Evolutionary conservation across 306 rosid species (phyloP), one percentile per base, ranked within the genome.

Genomic region (Casuarina glauca): DNA sequence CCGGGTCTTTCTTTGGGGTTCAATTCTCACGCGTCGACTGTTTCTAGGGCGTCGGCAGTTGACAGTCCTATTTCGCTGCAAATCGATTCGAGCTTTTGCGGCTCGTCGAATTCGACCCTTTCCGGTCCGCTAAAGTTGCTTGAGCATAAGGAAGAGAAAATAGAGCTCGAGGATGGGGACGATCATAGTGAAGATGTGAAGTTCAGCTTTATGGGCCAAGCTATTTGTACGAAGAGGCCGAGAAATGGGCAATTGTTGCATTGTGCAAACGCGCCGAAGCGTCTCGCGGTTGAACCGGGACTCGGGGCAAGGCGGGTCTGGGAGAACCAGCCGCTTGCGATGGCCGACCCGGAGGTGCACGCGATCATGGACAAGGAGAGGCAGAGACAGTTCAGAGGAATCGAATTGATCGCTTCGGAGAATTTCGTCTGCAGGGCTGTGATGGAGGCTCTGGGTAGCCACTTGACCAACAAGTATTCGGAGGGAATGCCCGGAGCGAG

Each of bases 381-480:
- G 83, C 71, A 42, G 58, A 90, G 98, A 61, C 97, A 91, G 80
- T 84, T 78, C 62, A 82, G 38, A 58, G 97, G 97, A 1, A 94
- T 93, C 11, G 98, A 94, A 57, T 77, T 94, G 76, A 89, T 94
- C 13, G 98, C 98, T 17, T 91, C 96, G 10, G 98, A 90, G 86
- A 93, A 90, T 66, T 91, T 86, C 70, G 97, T 93, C 51, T 91
- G 98, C 43, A 89, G 80, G 70, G 93, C 98, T 61, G 97, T 93
- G 67, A 90, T 88, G 98, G 97, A 93, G 81, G 97, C 96, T 66
- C 66, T 94, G 74, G 97, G 98, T 3, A 91, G 96, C 75, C 96
- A 90, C 82, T 84, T 91, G 83, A 89, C 97, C 2, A 91, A 93
- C 73, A 93, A 90, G 70, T 90, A 94, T 74, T 91, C 96, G 0